Conservation (phyloP, 2,329 filamentous ascomycete genomes). For the Lecanicillium sp. region DNA sequence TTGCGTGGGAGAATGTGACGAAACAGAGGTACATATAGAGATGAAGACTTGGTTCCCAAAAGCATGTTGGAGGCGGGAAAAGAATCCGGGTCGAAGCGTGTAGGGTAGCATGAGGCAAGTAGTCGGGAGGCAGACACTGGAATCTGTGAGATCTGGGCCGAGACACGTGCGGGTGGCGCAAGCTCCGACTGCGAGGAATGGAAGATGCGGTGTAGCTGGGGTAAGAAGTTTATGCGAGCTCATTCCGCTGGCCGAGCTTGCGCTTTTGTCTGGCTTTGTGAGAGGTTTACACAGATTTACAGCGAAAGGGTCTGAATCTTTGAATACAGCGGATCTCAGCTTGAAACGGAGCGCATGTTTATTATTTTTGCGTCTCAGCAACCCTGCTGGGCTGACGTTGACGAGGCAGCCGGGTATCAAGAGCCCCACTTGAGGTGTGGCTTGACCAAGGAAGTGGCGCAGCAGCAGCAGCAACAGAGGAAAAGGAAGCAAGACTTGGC, state of each 20-base stretch:
- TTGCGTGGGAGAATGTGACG: too few species aligned
- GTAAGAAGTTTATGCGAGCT: too few species aligned
- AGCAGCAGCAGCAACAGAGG: neutral
- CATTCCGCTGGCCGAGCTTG: neutral
- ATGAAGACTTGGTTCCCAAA: too few species aligned
- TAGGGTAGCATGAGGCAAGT: neutral
- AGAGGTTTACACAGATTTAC: too few species aligned
- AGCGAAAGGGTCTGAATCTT: too few species aligned
- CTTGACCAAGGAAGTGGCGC: neutral
- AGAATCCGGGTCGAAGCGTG: neutral
- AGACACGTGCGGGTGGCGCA: neutral
- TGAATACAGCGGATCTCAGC: too few species aligned
- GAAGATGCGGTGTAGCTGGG: neutral
- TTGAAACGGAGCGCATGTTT: too few species aligned
- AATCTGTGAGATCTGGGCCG: neutral
- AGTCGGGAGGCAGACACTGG: neutral
- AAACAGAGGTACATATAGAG: neutral
- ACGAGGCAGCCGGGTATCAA: slow-evolving; percentile 5
- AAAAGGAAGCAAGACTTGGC: neutral
- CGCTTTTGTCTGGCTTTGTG: too few species aligned
- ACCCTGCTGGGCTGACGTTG: slow-evolving; percentile 9
- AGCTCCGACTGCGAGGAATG: neutral
- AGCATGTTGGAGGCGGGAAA: neutral
- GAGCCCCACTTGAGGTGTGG: neutral
- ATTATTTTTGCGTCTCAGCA: neutral